Evolutionary conservation across 371 early-diverging fungal species (phyloP).

Genomic region (Mortierella sp.): DNA sequence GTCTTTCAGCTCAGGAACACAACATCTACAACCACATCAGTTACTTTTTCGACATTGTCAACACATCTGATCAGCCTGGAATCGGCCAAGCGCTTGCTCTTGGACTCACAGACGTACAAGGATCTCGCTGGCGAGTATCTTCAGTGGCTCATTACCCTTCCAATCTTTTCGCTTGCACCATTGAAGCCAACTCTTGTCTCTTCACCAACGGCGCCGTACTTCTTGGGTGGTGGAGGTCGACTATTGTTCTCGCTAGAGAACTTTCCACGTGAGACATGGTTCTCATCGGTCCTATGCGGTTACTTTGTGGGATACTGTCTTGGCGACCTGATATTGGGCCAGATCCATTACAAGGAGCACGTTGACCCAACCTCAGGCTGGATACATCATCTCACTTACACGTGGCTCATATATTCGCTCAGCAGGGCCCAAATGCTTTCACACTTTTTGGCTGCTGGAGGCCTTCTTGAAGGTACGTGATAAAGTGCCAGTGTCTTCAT

Average conservation of each 20-base stretch:
- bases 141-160: constrained; percentile 30
- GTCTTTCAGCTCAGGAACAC: constrained; percentile 7
- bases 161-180: constrained; percentile 35
- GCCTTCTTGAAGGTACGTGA: constrained; percentile 20
- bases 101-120: constrained; percentile 1
- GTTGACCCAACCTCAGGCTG: constrained; percentile 23
- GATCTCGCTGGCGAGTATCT: constrained; percentile 10
- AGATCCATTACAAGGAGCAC: constrained; percentile 18
- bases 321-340: constrained; percentile 20
- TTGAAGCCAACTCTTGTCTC: constrained; percentile 14
- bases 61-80: not conserved
- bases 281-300: constrained; percentile 11
- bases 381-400: constrained; percentile 18
- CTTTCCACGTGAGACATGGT: constrained; percentile 22
- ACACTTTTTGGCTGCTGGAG: constrained; percentile 13
- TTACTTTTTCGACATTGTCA: constrained; percentile 1
- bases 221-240: constrained; percentile 42
- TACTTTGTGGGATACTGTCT: constrained; percentile 32
- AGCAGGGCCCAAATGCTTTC: not conserved
- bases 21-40: not conserved
- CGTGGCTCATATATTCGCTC: constrained; percentile 8
- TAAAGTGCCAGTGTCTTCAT: not conserved
- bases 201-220: constrained; percentile 24
- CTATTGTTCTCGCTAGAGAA: constrained; percentile 34
- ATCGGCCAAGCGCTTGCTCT: constrained; percentile 1